Conservation (phyloP, 129 eudicot species). For the carrot (Daucus carota) region DH1_v3.0 NC_030382.2:53975001-53975500, state of each 20-base stretch:
- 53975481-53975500: constrained; percentile 59
- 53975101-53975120: no score
- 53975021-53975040: neutral
- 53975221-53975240: constrained; percentile 72
- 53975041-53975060: neutral
- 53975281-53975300: constrained; percentile 4
- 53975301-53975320: neutral
- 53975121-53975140: no score
- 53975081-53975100: no score
- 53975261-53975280: constrained; percentile 48
- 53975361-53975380: constrained; percentile 41
- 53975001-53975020: no score
- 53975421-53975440: constrained; percentile 28
- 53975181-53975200: neutral
- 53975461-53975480: constrained; percentile 27
- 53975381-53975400: constrained; percentile 57
- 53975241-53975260: constrained; percentile 63
- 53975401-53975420: constrained; percentile 52
- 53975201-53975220: constrained; percentile 37
- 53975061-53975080: no score
- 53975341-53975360: constrained; percentile 32
- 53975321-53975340: neutral
- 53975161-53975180: neutral
- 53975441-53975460: constrained; percentile 27
- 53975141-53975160: no score